phyloP scores from a whole-genome alignment of 148 eudicot genomes.

The Bassia scoparia region DNA sequence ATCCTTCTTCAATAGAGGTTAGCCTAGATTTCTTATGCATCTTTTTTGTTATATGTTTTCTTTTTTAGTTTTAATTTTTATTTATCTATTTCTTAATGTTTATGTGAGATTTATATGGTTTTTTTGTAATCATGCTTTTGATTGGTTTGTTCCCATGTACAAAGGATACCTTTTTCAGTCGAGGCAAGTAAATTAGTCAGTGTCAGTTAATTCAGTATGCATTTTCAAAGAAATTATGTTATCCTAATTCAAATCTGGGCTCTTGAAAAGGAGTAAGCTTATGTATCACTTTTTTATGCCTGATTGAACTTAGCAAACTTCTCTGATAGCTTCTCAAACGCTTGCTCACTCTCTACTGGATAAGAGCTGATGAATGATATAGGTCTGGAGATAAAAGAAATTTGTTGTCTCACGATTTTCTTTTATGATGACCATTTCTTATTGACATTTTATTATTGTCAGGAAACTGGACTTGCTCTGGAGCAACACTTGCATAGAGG shows the following conservation, averaged over 20 bases:
- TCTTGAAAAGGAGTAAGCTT: not conserved
- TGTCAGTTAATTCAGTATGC: not conserved
- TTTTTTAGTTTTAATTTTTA: too few relatives aligned
- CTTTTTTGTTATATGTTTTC: not conserved
- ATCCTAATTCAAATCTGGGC: not conserved
- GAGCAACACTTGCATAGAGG: slow-evolving; percentile 97
- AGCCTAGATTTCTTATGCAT: slow-evolving; percentile 7
- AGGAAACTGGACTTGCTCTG: slow-evolving; percentile 77
- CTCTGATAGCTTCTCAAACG: not conserved
- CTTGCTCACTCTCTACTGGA: not conserved
- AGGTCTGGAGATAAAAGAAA: not conserved
- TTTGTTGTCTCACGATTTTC: not conserved
- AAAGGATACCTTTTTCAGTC: not conserved
- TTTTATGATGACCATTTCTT: slow-evolving; percentile 8
- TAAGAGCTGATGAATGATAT: slow-evolving; percentile 4
- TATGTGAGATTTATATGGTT: too few relatives aligned
- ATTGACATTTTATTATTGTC: slow-evolving; percentile 21
- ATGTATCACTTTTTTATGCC: not conserved
- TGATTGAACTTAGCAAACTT: not conserved
- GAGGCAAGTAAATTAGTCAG: not conserved
- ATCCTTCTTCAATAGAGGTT: slow-evolving; percentile 77
- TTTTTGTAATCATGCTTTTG: slow-evolving; percentile 2
- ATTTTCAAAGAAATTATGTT: slow-evolving; percentile 6
- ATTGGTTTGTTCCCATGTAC: slow-evolving; percentile 2
- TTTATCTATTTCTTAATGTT: too few relatives aligned